Evolutionary conservation across 1,139 yeast genomes (phyloP).

Genomic region (Blastobotrys petasosporus): DNA sequence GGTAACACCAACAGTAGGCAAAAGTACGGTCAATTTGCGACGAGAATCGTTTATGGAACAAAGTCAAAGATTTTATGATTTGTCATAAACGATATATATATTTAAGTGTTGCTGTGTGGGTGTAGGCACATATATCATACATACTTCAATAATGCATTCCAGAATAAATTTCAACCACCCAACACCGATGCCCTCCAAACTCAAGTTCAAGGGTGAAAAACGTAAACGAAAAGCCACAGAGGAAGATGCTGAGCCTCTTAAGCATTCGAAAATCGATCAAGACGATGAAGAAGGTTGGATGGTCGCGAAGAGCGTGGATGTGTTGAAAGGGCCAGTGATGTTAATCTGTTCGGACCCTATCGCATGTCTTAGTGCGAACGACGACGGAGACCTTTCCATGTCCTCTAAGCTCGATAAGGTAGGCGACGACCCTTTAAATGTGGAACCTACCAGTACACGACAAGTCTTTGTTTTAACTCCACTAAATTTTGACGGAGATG

Average conservation of each 20-base stretch:
- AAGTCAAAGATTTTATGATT: slow-evolving; percentile 21
- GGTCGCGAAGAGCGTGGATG: slow-evolving; percentile 29
- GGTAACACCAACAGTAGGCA: slow-evolving; percentile 9
- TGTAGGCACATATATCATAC: neutral
- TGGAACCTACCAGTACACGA: slow-evolving; percentile 35
- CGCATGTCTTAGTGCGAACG: slow-evolving; percentile 24
- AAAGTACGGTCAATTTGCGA: slow-evolving; percentile 13
- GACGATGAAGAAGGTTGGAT: slow-evolving; percentile 35
- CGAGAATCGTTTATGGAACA: slow-evolving; percentile 22
- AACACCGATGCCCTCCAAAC: slow-evolving; percentile 38
- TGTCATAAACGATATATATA: slow-evolving; percentile 6
- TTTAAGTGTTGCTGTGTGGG: too few relatives aligned
- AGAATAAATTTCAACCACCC: neutral
- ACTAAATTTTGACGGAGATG: slow-evolving; percentile 20
- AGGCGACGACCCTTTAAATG: slow-evolving; percentile 16
- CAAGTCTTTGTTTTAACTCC: slow-evolving; percentile 38
- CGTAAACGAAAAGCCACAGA: slow-evolving; percentile 19
- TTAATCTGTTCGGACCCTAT: slow-evolving; percentile 14
- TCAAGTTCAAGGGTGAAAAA: slow-evolving; percentile 41
- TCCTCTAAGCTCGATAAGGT: slow-evolving; percentile 24
- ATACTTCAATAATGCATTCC: neutral
- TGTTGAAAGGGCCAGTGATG: slow-evolving; percentile 39
- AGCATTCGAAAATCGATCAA: slow-evolving; percentile 11
- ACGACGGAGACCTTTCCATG: slow-evolving; percentile 19
- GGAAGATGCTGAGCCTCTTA: slow-evolving; percentile 1